Evolutionary conservation across 345 rosid species (phyloP).

Genomic region (Bruguiera parviflora): DNA sequence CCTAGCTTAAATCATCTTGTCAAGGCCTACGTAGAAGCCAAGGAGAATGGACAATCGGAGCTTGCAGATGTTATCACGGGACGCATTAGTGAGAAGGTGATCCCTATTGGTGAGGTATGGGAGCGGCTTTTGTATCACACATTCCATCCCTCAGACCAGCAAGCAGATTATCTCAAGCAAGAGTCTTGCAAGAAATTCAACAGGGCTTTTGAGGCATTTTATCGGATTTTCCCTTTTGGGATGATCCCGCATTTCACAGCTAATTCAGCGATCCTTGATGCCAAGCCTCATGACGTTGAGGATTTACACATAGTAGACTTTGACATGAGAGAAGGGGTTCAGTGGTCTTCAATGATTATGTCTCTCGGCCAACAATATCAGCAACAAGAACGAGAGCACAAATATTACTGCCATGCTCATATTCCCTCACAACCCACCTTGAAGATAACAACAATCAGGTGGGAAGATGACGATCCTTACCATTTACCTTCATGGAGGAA

Average conservation of each 20-base stretch:
- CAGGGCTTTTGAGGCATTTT: slow-evolving; percentile 19
- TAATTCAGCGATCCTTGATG: slow-evolving; percentile 26
- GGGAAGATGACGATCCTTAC: slow-evolving; percentile 6
- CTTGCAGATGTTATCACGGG: slow-evolving; percentile 19
- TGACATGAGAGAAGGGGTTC: slow-evolving; percentile 31
- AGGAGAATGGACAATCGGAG: slow-evolving; percentile 12
- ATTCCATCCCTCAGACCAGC: slow-evolving; percentile 12
- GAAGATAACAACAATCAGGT: slow-evolving; percentile 22
- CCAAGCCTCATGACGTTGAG: slow-evolving; percentile 14
- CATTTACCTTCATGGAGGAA: neutral
- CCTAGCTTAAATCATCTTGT: slow-evolving; percentile 10
- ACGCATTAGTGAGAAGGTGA: slow-evolving; percentile 22
- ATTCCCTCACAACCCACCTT: neutral
- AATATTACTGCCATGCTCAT: neutral
- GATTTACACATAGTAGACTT: slow-evolving; percentile 25
- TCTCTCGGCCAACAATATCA: slow-evolving; percentile 10
- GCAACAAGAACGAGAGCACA: neutral
- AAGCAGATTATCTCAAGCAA: slow-evolving; percentile 17
- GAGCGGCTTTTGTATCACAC: slow-evolving; percentile 20
- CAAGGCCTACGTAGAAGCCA: slow-evolving; percentile 24
- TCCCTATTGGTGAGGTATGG: slow-evolving; percentile 9
- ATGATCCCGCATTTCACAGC: slow-evolving; percentile 25
- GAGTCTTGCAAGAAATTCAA: slow-evolving; percentile 17
- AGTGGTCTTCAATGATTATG: slow-evolving; percentile 29
- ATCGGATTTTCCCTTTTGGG: slow-evolving; percentile 20